Evolutionary conservation across 768 basidiomycete genomes (phyloP), one percentile per base, ranked within the genome.

Genomic region (Suillus alpinus): DNA sequence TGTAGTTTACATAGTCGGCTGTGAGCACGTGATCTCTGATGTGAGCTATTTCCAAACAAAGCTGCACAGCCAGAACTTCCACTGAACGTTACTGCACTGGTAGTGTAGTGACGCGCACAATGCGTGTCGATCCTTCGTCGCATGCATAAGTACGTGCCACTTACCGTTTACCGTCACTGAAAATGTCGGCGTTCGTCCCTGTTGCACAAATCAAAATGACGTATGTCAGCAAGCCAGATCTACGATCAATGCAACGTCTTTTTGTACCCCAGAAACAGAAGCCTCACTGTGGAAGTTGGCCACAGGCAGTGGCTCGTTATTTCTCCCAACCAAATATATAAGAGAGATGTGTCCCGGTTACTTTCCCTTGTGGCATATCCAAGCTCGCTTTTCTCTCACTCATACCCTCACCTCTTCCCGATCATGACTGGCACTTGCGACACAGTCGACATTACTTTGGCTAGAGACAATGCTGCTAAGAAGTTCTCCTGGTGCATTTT

Each of bases 401-500:
- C 34, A 26, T 23, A 47, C 23, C 23, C 14, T 53, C 51, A 53
- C 4, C 23, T 37, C 52, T 53, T 53, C 8, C 13, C 20, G 36
- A 53, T 23, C 20, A 53, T 53, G 51, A 37, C 23, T 18, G 14
- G 10, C 13, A 9, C 34, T 14, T 52, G 6, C 51, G 14, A 53
- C 2, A 0, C 7, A 23, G 14, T 37, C 14, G 14, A 31, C 29
- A 9, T 55, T 14, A 18, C 7, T 16, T 52, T 52, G 20, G 31
- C 12, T 13, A 55, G 56, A 57, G 59, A 59, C 31, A 1, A 13
- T n/a, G 29, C 14, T 3, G 32, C 36, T 10, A 59, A 32, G 31
- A 59, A 59, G 16, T 40, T 59, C 36, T 57, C 40, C 16, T 57
- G 55, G 59, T 29, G 12, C 32, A 55, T 59, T 16, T 43, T 41